Evolutionary conservation across 2,329 filamentous ascomycete species (phyloP), one percentile per base, ranked within the genome.

Genomic region (Drechslera avenae): DNA sequence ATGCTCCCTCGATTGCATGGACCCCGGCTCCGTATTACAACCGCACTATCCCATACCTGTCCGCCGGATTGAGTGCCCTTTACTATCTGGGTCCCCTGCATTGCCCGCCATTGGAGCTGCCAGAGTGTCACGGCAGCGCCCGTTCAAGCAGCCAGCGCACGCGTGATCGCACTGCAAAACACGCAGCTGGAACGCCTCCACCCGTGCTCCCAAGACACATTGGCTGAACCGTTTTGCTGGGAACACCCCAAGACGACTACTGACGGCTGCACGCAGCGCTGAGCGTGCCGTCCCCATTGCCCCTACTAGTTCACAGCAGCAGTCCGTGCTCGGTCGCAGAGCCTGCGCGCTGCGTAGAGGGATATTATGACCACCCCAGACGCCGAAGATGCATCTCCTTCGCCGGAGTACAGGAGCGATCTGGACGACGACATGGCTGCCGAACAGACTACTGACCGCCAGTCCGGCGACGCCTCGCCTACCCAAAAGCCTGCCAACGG

Each of bases 321-420:
- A 62, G 39, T 50, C 46, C 43, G 72, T 71, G 69, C 69, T 59
- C 64, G 54, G 55, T 55, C 55, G 34, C 26, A 32, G 54, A 52
- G 57, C 57, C 56, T 57, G 63, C 57, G 63, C 57, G 58, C 56
- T 54, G 49, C 57, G 52, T 46, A 63, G 64, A 63, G 64, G 61
- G 60, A 74, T 77, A 79, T 75, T 72, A 80, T 78, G 77, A 71
- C 72, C 60, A 70, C 76, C 73, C 74, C 77, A 66, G 76, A 75
- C 72, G 74, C 67, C 62, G 68, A 77, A 67, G 76, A 78, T 69
- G 77, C 70, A 46, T 77, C 76, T 66, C 74, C 73, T 61, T 78
- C 76, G 66, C 75, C 77, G 61, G 76, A 78, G 50, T 74, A 76
- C 69, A 76, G 72, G 64, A 66, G 66, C 59, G 75, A 78, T 44